A percentile compares a stretch with the other conserved stretches of the same genome.
Conservation (phyloP, 2,329 filamentous ascomycete genomes). For the Beauveria australis region DNA sequence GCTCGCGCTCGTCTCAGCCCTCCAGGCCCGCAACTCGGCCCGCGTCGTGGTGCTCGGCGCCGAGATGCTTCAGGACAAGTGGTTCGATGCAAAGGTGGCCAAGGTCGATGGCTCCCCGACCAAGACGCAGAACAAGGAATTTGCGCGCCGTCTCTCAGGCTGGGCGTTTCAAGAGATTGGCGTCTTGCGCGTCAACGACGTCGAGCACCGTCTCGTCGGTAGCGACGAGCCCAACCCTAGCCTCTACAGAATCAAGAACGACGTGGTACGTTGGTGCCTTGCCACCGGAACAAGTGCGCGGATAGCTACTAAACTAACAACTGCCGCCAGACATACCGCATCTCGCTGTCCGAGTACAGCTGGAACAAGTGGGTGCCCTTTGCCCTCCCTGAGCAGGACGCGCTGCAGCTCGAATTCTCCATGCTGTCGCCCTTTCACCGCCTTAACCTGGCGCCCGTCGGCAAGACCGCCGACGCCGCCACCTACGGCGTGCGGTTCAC, state of each 20-base stretch:
- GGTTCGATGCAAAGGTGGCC: slow-evolving; percentile 76
- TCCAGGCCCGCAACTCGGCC: slow-evolving; percentile 91
- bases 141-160: slow-evolving; percentile 75
- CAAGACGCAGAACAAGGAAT: slow-evolving; percentile 71
- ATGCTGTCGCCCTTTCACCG: slow-evolving; percentile 99
- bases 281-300: neutral
- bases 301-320: neutral
- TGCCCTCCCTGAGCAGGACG: slow-evolving; percentile 58
- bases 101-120: slow-evolving; percentile 41
- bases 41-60: slow-evolving; percentile 78
- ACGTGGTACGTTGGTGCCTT: slow-evolving; percentile 62
- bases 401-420: slow-evolving; percentile 89
- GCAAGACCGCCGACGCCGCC: slow-evolving; percentile 56
- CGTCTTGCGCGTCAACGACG: slow-evolving; percentile 72
- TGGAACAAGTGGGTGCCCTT: slow-evolving; percentile 71
- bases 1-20: slow-evolving; percentile 71
- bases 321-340: slow-evolving; percentile 64
- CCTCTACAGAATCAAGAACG: slow-evolving; percentile 94
- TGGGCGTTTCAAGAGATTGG: slow-evolving; percentile 96
- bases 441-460: slow-evolving; percentile 55
- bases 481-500: slow-evolving; percentile 70
- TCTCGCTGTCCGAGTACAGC: slow-evolving; percentile 80
- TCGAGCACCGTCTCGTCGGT: slow-evolving; percentile 65
- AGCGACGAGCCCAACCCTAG: slow-evolving; percentile 63
- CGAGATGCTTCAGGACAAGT: slow-evolving; percentile 80